Percentiles rank a stretch among this genome's conserved stretches.
Evolutionary conservation across 1,284 basidiomycete genomes (phyloP).

Genomic region (Anthracocystis panici-leucophaei): DNA sequence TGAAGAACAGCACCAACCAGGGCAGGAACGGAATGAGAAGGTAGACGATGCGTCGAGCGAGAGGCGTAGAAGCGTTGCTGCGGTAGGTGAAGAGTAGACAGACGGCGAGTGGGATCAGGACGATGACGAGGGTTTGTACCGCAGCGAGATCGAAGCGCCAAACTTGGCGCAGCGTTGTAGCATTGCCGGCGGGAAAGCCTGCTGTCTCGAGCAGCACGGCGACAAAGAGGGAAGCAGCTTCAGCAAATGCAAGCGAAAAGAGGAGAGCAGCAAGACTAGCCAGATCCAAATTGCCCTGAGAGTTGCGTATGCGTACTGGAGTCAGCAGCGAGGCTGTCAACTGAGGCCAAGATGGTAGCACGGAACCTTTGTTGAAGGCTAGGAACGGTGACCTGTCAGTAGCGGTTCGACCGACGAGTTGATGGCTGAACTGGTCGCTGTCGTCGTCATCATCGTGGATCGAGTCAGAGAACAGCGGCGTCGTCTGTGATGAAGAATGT

Average conservation of each 20-base stretch:
- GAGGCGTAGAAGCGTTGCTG: slow-evolving; percentile 32
- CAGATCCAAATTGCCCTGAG: slow-evolving; percentile 32
- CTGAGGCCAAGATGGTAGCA: slow-evolving; percentile 23
- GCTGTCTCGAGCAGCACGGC: slow-evolving; percentile 62
- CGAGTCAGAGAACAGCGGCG: slow-evolving; percentile 16
- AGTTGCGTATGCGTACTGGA: slow-evolving; percentile 27
- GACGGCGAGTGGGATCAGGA: slow-evolving; percentile 52
- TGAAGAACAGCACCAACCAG: slow-evolving; percentile 63
- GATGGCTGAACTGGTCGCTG: neutral
- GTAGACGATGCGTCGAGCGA: slow-evolving; percentile 36
- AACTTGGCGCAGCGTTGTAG: slow-evolving; percentile 24
- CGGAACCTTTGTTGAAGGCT: slow-evolving; percentile 22
- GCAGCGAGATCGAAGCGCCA: slow-evolving; percentile 50
- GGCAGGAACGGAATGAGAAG: slow-evolving; percentile 52
- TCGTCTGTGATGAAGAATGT: neutral
- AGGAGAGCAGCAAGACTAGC: slow-evolving; percentile 50
- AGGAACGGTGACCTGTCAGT: slow-evolving; percentile 38
- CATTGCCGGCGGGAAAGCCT: slow-evolving; percentile 34
- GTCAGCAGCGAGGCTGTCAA: slow-evolving; percentile 25
- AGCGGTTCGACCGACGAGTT: slow-evolving; percentile 11
- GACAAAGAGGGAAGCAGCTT: slow-evolving; percentile 56
- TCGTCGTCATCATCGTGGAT: slow-evolving; percentile 37
- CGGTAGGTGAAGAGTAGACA: slow-evolving; percentile 60
- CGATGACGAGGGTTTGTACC: slow-evolving; percentile 31
- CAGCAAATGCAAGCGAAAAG: slow-evolving; percentile 63